Evolutionary conservation across 805 yeast genomes (phyloP), one percentile per base, ranked within the genome.

Genomic region (Lachancea quebecensis): DNA sequence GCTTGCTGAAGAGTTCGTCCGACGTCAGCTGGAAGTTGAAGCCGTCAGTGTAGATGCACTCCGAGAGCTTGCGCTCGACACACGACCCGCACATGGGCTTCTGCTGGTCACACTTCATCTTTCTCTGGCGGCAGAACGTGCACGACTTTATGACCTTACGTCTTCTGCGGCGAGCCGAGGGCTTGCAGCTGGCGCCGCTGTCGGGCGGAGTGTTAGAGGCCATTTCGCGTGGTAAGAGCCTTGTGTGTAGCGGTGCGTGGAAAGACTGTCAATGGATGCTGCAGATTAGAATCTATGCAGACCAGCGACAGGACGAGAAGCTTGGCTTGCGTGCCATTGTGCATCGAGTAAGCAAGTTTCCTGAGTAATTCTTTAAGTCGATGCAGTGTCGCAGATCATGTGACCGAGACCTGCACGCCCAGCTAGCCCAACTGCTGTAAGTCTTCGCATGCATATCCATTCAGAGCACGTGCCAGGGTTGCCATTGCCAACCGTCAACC

Each of bases 91-190:
- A 69, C 47, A 54, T 55, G n/a, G 73, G 71, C 46, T 64, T 66
- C 32, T 62, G 60, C 50, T 77, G 78, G 54, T 79, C 83, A 61
- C 85, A 79, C 66, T 79, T 79, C 67, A 80, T 71, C 65, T 80
- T 81, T 54, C 84, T 72, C 49, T 74, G 72, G 41, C 85, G 70
- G 58, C 87, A 81, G 39, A 80, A 78, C 50, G 78, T 68, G 54
- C 84, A 79, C 2, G 66, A 56, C 32, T 54, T 52, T 28, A 61
- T 56, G 5, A 47, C 45, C 48, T 60, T 60, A 15, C 60, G 47
- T 39, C 66, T 30, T 18, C 42, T 39, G 11, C 36, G 30, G 33
- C 29, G 31, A 3, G 36, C 31, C 11, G 17, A 18, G 17, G 42
- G 42, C 16, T 14, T 31, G 36, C 21, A 36, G 15, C 36, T 59